Conservation (phyloP, 352 stramenopile genomes). For the Phytophthora kernoviae region DNA sequence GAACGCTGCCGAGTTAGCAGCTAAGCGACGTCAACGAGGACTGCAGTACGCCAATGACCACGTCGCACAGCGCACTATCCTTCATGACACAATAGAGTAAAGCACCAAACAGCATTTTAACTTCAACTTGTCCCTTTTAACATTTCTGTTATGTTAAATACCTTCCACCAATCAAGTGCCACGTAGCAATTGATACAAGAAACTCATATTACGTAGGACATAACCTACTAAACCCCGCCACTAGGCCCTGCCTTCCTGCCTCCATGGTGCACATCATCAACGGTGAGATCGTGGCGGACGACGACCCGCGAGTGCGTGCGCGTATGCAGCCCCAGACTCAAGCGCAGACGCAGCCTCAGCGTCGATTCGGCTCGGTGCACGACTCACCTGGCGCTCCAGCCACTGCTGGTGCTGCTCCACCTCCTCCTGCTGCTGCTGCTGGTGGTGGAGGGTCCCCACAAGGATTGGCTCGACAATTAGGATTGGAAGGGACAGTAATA, state of each 20-base stretch:
- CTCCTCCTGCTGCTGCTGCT: not conserved
- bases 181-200: too few species aligned
- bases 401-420: conserved; percentile 4
- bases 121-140: too few species aligned
- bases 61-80: conserved; percentile 24
- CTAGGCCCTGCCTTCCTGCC: too few species aligned
- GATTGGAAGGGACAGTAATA: conserved; percentile 65
- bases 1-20: conserved; percentile 30
- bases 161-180: too few species aligned
- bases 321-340: conserved; percentile 24
- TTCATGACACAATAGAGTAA: not conserved
- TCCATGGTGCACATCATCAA: conserved; percentile 91
- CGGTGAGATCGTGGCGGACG: conserved; percentile 83
- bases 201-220: too few species aligned
- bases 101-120: too few species aligned
- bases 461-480: conserved; percentile 50
- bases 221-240: too few species aligned
- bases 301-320: conserved; percentile 75
- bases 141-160: too few species aligned
- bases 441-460: conserved; percentile 39
- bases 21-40: conserved; percentile 39
- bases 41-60: conserved; percentile 41
- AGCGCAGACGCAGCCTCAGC: conserved; percentile 6
- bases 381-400: conserved; percentile 13
- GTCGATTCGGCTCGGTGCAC: conserved; percentile 38